These are phyloP conservation scores for Naematelia encephala DNA, from an alignment of 768 basidiomycete genomes.

Conservation along the genomic window DNA sequence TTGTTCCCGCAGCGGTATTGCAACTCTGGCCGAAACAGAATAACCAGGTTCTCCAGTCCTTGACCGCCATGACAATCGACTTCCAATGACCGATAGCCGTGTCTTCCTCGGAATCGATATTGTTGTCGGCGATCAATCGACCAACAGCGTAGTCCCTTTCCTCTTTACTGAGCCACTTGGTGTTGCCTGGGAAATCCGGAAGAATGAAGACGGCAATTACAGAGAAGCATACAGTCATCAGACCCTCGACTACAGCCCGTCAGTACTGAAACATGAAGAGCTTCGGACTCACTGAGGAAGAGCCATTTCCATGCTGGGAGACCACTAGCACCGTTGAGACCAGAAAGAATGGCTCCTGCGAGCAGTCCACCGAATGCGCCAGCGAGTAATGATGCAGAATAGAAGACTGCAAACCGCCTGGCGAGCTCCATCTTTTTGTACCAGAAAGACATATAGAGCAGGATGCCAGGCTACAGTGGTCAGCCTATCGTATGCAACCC, in stretches of 20 bases:
- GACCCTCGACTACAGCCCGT: constrained; percentile 6
- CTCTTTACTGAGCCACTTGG: constrained; percentile 38
- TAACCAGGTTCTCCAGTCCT: constrained; percentile 19
- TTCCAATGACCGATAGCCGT: constrained; percentile 10
- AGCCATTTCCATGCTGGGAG: constrained; percentile 18
- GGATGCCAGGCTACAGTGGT: constrained; percentile 9
- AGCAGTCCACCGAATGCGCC: constrained; percentile 44
- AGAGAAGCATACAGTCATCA: constrained; percentile 14
- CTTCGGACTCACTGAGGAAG: constrained; percentile 7
- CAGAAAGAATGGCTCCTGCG: constrained; percentile 16
- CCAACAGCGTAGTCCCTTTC: constrained; percentile 36
- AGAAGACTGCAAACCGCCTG: constrained; percentile 36
- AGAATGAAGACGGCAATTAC: constrained; percentile 16
- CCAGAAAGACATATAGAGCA: constrained; percentile 28
- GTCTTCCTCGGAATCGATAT: constrained; percentile 13
- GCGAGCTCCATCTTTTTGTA: constrained; percentile 29
- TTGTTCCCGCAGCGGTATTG: constrained; percentile 24
- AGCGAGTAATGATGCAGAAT: constrained; percentile 31
- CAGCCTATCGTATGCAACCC: background rate
- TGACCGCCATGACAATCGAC: constrained; percentile 10
- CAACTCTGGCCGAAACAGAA: constrained; percentile 16
- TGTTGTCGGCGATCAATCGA: constrained; percentile 17
- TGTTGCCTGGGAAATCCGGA: constrained; percentile 39
- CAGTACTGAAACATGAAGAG: background rate
- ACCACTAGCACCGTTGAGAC: constrained; percentile 5